Evolutionary conservation across 2,329 filamentous ascomycete genomes (phyloP).

Genomic region (Neoscytalidium dimidiatum): DNA sequence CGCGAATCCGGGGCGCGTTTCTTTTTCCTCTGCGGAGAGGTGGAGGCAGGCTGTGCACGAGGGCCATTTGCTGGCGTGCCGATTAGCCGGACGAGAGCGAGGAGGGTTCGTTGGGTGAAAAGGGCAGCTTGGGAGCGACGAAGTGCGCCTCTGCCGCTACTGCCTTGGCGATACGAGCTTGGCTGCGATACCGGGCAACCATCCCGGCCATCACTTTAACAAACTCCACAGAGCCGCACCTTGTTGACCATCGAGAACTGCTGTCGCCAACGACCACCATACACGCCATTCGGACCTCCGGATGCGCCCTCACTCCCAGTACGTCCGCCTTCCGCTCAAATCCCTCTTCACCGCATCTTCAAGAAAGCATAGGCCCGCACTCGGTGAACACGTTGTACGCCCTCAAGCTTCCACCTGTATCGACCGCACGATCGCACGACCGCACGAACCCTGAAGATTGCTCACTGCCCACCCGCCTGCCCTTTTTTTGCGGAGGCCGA

Average conservation of each 20-base stretch:
- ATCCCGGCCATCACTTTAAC: not conserved
- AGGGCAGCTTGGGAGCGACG: not conserved
- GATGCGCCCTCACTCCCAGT: not conserved
- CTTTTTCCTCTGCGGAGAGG: not conserved
- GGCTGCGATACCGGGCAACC: not conserved
- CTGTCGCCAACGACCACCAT: not conserved
- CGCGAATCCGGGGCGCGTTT: conserved; percentile 1
- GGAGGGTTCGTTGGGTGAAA: not conserved
- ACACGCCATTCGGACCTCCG: too few species aligned
- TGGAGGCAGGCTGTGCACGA: not conserved
- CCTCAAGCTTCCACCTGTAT: not conserved
- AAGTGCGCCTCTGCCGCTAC: not conserved
- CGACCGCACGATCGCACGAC: not conserved
- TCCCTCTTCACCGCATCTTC: not conserved
- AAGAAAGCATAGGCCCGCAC: not conserved
- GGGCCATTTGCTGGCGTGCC: not conserved
- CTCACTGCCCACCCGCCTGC: not conserved
- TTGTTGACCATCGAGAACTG: not conserved
- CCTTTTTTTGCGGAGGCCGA: not conserved
- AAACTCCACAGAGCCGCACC: conserved; percentile 5
- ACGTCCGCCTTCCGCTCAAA: not conserved
- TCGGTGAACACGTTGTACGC: not conserved
- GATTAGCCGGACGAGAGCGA: not conserved
- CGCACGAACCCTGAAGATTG: not conserved
- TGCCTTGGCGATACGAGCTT: not conserved